Evolutionary conservation across 352 stramenopile genomes (phyloP).

Genomic region (Phytophthora multivora): DNA sequence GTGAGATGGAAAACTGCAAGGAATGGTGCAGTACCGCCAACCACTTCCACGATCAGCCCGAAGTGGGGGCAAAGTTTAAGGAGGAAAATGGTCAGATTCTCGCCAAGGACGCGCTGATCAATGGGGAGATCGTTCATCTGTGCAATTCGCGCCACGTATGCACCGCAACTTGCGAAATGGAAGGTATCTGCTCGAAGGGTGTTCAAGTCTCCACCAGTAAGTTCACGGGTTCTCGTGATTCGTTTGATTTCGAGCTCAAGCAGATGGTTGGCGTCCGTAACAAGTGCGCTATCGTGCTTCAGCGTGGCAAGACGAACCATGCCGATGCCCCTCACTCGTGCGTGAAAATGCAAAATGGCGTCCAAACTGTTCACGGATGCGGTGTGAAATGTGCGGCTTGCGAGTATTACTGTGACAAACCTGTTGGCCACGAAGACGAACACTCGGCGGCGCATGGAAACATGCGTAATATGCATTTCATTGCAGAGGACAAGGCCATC

Average conservation of each 20-base stretch:
- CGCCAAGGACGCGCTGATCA: not conserved
- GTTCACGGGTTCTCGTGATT: slow-evolving; percentile 37
- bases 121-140: slow-evolving; percentile 22
- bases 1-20: slow-evolving; percentile 39
- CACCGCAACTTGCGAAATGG: slow-evolving; percentile 26
- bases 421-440: slow-evolving; percentile 32
- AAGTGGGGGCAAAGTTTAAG: slow-evolving; percentile 20
- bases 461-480: slow-evolving; percentile 54
- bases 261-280: slow-evolving; percentile 44
- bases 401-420: slow-evolving; percentile 53
- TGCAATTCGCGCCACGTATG: slow-evolving; percentile 40
- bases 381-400: slow-evolving; percentile 35
- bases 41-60: slow-evolving; percentile 45
- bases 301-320: slow-evolving; percentile 25
- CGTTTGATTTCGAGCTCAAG: slow-evolving; percentile 45
- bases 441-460: slow-evolving; percentile 55
- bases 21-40: slow-evolving; percentile 35
- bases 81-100: slow-evolving; percentile 23
- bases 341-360: slow-evolving; percentile 22
- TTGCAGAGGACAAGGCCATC: slow-evolving; percentile 31
- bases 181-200: slow-evolving; percentile 42
- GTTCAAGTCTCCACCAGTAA: slow-evolving; percentile 39
- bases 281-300: slow-evolving; percentile 34
- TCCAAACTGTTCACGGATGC: slow-evolving; percentile 34
- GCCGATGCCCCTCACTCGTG: slow-evolving; percentile 27